Base-by-base conservation (phyloP, 129 eudicot species). In the Pittosporum tobira region DNA sequence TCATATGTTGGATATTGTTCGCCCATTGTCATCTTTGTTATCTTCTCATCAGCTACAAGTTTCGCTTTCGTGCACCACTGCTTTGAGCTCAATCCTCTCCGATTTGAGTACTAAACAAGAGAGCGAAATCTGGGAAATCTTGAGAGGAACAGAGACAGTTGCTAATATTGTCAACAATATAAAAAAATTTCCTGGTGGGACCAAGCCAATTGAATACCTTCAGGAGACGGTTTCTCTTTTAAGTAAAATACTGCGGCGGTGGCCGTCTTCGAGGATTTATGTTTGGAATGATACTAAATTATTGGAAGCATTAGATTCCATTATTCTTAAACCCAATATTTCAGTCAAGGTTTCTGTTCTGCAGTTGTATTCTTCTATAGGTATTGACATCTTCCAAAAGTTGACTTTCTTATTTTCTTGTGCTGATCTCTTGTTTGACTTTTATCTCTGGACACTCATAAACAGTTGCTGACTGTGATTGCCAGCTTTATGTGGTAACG, bases 401-500 rank as follows among this genome's bases (percentile, higher is more conserved):
- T 48, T 26, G 14, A 61, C 57, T 22, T 54, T 9, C 54, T 50
- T n/a, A n/a, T n/a, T 38, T 73, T 14, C 45, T 28, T 22, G 28
- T 51, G 46, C 36, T 66, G 36, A 66, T 30, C 57, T 61, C 40
- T 74, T 52, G 51, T 48, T 38, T 31, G 18, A 49, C 26, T 38
- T 54, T 22, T 55, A 59, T 38, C 21, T 57, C 24, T 64, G 67
- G 27, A 29, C n/a, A n/a, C 62, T 59, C 61, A 58, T 62, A 65
- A 71, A 71, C 50, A 71, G 11, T 65, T 38, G 38, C 69, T 71
- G 67, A 73, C 67, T 56, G 48, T 53, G 68, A 65, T 52, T 79
- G 73, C 67, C 86, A 90, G 97, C 94, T 60, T 75, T 82, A 69
- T 90, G 97, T 73, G 74, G 86, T 63, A 58, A 69, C 73, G 95